A percentile compares a stretch with the other conserved stretches of the same genome.
Evolutionary conservation across 495 filamentous ascomycete species (phyloP).

Genomic region (Lepraria neglecta): DNA sequence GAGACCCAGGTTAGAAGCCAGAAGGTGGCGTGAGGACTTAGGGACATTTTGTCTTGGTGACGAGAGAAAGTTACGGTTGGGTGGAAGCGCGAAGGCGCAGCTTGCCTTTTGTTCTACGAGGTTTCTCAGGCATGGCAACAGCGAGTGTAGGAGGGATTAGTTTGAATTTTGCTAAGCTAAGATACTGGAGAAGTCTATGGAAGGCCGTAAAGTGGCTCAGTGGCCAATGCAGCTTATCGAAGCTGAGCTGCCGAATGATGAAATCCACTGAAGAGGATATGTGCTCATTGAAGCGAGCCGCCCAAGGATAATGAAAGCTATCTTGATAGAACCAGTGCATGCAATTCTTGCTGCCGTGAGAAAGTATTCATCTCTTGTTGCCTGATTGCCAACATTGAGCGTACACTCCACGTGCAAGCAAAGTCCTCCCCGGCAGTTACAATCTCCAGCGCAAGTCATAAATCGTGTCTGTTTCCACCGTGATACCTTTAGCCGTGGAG

Average conservation of each 20-base stretch:
- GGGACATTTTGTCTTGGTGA: background rate
- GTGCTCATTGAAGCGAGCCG: background rate
- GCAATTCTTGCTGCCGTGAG: background rate
- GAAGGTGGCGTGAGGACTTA: background rate
- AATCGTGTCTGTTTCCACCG: no score
- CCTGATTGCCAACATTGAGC: no score
- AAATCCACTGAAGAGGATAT: background rate
- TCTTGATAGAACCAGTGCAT: background rate
- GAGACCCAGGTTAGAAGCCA: background rate
- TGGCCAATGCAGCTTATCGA: no score
- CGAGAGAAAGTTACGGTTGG: no score
- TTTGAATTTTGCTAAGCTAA: background rate
- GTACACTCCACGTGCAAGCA: no score
- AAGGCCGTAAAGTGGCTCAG: constrained; percentile 12
- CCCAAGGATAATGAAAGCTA: background rate
- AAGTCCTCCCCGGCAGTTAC: no score
- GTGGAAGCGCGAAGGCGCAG: no score
- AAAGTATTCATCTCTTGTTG: background rate
- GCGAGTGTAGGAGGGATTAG: background rate
- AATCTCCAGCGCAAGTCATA: no score
- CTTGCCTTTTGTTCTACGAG: no score
- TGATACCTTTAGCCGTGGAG: no score
- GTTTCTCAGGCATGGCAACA: no score
- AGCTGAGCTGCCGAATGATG: background rate
- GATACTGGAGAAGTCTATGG: constrained; percentile 31